Base-by-base conservation (phyloP, 805 yeast species). In the Lipomyces kockii region DNA sequence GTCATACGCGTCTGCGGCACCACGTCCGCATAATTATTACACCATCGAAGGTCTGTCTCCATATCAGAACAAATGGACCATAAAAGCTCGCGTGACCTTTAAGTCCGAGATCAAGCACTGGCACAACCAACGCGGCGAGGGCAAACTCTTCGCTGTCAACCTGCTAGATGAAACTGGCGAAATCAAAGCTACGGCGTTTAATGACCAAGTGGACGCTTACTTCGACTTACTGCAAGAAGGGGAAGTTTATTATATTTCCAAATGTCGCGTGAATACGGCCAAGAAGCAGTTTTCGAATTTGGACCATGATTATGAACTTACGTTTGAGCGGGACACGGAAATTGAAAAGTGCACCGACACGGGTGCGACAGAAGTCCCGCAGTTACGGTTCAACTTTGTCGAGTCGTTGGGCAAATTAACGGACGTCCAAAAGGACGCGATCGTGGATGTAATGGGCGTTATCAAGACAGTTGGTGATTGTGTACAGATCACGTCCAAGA, bases 91-190 rank as follows among this genome's bases (percentile, higher is more conserved):
- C 76, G 95, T 92, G 32, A 88, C 97, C 0, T 88, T 84, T 78
- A 95, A 94, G 78, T 87, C 94, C 64, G 97, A 92, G 69, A 84
- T 94, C 73, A 88, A 91, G 78, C 90, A 91, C 49, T 95, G 94
- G 94, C 86, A 91, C 62, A 92, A 91, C 74, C 88, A 86, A 69
- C 85, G 88, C 74, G 97, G 97, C 66, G 91, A 89, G 70, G 99
- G 99, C 64, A 90, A 91, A 78, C 83, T 95, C 67, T 92, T 95
- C 82, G 90, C 89, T 74, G 91, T 92, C 37, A 91, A 92, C 73
- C 87, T 95, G 66, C 80, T 94, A 65, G 99, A 95, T 77, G 97
- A 95, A 77, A 90, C 97, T 5, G 97, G 95, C 74, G 98, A 95
- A 81, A 95, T 95, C 73, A 85, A 95, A 75, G 98, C 97, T 11